Evolutionary conservation across 2,329 filamentous ascomycete species (phyloP).

Genomic region (Pseudocercospora ulei): DNA sequence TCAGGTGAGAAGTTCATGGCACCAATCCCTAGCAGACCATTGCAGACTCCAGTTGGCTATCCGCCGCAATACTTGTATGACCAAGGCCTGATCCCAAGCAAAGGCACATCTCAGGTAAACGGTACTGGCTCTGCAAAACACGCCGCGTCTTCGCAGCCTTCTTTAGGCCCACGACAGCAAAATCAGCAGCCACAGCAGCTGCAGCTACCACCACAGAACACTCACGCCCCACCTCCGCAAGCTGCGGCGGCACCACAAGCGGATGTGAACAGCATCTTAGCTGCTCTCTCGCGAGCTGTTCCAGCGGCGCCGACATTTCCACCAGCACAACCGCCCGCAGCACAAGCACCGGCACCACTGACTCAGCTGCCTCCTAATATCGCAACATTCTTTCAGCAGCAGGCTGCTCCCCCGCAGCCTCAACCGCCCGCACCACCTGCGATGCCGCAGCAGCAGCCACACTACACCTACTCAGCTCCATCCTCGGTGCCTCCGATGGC

Average conservation of each 20-base stretch:
- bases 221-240: slow-evolving; percentile 15
- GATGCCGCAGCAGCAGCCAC: slow-evolving; percentile 14
- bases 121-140: slow-evolving; percentile 9
- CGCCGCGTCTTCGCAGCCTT: slow-evolving; percentile 9
- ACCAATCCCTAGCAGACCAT: slow-evolving; percentile 28
- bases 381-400: slow-evolving; percentile 25
- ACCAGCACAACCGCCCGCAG: slow-evolving; percentile 18
- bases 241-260: slow-evolving; percentile 21
- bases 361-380: slow-evolving; percentile 26
- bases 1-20: slow-evolving; percentile 29
- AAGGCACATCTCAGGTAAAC: slow-evolving; percentile 16
- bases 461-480: slow-evolving; percentile 19
- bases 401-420: slow-evolving; percentile 15
- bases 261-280: slow-evolving; percentile 34
- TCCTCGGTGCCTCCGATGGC: slow-evolving; percentile 17
- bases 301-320: slow-evolving; percentile 24
- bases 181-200: slow-evolving; percentile 16
- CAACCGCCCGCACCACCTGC: slow-evolving; percentile 12
- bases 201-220: slow-evolving; percentile 13
- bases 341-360: slow-evolving; percentile 20
- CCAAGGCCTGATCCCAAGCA: slow-evolving; percentile 27
- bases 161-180: slow-evolving; percentile 14
- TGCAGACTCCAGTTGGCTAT: slow-evolving; percentile 28
- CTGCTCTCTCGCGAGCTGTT: slow-evolving; percentile 30
- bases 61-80: slow-evolving; percentile 30